phyloP scores from a whole-genome alignment of 2,329 filamentous ascomycete species.

The Aspergillus pseudonomiae region DNA sequence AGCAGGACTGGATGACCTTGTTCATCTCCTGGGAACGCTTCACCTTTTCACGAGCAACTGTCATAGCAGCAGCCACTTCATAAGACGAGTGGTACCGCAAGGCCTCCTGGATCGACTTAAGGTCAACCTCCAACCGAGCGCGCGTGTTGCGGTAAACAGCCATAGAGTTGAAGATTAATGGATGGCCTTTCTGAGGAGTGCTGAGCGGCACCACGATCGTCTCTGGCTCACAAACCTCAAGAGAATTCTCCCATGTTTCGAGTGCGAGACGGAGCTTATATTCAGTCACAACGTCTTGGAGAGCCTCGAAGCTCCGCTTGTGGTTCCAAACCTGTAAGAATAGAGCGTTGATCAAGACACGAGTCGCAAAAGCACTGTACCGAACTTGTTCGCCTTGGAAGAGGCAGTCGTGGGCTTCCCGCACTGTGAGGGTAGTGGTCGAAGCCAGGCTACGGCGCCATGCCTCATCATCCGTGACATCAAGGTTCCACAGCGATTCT shows the following conservation, averaged over 20 bases:
- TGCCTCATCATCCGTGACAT: constrained; percentile 73
- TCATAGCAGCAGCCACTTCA: constrained; percentile 96
- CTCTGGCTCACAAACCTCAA: constrained; percentile 91
- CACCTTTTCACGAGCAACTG: constrained; percentile 86
- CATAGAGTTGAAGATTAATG: constrained; percentile 96
- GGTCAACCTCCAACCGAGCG: constrained; percentile 87
- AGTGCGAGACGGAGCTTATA: constrained; percentile 95
- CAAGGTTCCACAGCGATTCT: constrained; percentile 90
- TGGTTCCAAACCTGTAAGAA: constrained; percentile 99
- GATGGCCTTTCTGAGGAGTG: constrained; percentile 93
- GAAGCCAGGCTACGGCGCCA: constrained; percentile 79
- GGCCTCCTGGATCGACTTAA: constrained; percentile 94
- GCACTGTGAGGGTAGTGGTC: constrained; percentile 79
- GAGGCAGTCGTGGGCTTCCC: constrained; percentile 90
- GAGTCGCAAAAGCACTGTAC: constrained; percentile 95
- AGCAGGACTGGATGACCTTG: constrained; percentile 97
- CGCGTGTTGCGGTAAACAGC: constrained; percentile 95
- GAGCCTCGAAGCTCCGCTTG: constrained; percentile 94
- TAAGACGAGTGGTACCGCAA: constrained; percentile 96
- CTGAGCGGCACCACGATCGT: constrained; percentile 84
- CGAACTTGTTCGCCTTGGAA: constrained; percentile 89
- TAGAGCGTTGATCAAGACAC: constrained; percentile 97
- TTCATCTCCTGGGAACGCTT: constrained; percentile 97
- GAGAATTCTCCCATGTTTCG: constrained; percentile 98
- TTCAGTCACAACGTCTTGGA: constrained; percentile 96